Base-by-base conservation (phyloP, 2,329 filamentous ascomycete species). In the Calonectria hawksworthii region DNA sequence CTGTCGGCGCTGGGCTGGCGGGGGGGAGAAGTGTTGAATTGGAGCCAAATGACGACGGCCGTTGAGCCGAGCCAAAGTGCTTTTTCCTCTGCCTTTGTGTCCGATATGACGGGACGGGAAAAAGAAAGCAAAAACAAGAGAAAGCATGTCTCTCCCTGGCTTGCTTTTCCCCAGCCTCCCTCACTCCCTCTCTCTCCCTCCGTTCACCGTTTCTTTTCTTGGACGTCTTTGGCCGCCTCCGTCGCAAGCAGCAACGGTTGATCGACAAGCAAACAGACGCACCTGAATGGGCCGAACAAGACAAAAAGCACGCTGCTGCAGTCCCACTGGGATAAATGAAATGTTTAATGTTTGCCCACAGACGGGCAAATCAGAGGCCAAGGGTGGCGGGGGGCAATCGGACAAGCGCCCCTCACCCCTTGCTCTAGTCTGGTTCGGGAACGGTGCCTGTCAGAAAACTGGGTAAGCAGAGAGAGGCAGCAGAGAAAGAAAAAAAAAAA, bases 281-380 rank as follows among this genome's bases (percentile, higher is more conserved):
- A n/a, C n/a, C 34, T 36, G 0, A 8, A 54, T 32, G 5, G 26
- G 51, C 14, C 28, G 51, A 21, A n/a, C 51, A 32, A 51, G 47
- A 51, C 5, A 26, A 36, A 23, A 26, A 41, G 26, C 34, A 63
- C 21, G 56, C 34, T 0, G 32, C n/a, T 26, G n/a, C 36, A 41
- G 56, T 28, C 56, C 56, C 56, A 63, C 56, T 13, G 26, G 38
- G 34, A 63, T 63, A 63, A 68, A 68, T 68, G 66, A 68, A 68
- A 54, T 71, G 68, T 71, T 71, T 65, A 65, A 71, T 71, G 59
- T 36, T 51, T 41, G 68, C 68, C 68, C 68, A 56, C 14, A 11
- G 26, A 23, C 26, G 18, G 36, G 59, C 68, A 71, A 71, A 71
- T 71, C 68, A 71, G 23, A 54, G 34, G 56, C 7, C n/a, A 34